Evolutionary conservation across 73 alveolate genomes (phyloP).

Genomic region (Paramecium sexaurelia): DNA sequence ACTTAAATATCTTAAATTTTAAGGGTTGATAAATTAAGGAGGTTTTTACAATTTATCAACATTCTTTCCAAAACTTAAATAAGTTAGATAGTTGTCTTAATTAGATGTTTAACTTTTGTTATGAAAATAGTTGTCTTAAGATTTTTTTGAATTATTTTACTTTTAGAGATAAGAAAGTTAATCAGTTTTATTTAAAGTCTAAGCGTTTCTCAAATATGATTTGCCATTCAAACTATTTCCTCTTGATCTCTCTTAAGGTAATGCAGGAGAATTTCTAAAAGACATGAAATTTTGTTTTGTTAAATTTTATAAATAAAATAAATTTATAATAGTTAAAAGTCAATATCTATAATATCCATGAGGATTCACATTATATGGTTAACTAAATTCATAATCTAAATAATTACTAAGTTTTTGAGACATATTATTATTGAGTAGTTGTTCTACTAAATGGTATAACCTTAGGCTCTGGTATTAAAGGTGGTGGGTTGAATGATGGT

Average conservation of each 20-base stretch:
- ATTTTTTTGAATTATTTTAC: neutral
- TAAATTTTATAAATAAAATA: neutral
- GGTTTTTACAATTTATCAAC: neutral
- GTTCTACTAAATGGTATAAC: neutral
- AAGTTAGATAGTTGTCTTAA: neutral
- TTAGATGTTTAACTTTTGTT: neutral
- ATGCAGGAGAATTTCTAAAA: neutral
- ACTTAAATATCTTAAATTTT: neutral
- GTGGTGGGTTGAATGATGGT: neutral
- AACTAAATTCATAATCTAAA: neutral
- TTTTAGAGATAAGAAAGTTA: neutral
- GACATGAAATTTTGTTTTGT: neutral
- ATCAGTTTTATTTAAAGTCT: neutral
- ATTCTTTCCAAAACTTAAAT: neutral
- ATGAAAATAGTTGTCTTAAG: neutral
- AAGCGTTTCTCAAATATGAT: neutral
- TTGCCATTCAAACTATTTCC: constrained; percentile 17
- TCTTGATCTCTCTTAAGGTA: neutral
- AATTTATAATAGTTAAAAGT: neutral
- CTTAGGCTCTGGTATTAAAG: neutral
- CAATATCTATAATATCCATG: neutral
- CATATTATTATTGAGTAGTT: neutral
- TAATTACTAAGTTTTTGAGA: neutral
- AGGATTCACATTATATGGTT: neutral
- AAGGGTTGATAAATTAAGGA: neutral